A percentile compares a stretch with the other conserved stretches of the same genome.
Conservation (phyloP, 257 asterid species). For the Oldenlandia corymbosa region DNA sequence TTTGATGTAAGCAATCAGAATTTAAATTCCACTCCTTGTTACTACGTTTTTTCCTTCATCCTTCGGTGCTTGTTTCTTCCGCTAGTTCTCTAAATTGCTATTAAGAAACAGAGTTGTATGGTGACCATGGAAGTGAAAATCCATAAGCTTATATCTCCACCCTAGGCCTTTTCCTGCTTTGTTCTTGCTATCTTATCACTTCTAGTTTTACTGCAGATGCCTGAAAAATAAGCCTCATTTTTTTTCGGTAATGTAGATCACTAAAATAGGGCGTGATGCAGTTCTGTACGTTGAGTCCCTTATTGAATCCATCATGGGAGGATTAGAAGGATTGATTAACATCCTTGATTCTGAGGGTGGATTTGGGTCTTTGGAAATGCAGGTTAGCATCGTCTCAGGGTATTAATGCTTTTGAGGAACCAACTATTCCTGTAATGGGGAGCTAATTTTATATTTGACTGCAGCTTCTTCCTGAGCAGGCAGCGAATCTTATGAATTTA, state of each 20-base stretch:
- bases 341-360: constrained; percentile 99
- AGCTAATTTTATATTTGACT: constrained; percentile 32
- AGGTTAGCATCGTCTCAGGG: constrained; percentile 52
- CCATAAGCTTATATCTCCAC: neutral
- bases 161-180: neutral
- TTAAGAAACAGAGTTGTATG: neutral
- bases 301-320: constrained; percentile 98
- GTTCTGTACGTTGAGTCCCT: constrained; percentile 95
- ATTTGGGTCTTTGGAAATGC: constrained; percentile 95
- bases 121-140: neutral
- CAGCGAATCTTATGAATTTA: constrained; percentile 92
- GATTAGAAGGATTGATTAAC: constrained; percentile 93
- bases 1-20: too few relatives aligned
- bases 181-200: neutral
- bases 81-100: neutral
- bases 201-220: neutral
- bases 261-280: constrained; percentile 94
- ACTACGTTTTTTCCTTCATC: neutral
- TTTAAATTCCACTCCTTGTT: neutral
- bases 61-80: neutral
- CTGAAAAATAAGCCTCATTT: constrained; percentile 6
- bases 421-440: constrained; percentile 17
- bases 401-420: constrained; percentile 15
- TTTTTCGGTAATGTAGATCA: constrained; percentile 61
- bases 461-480: constrained; percentile 99